These are phyloP conservation scores for Oemleria cerasiformis DNA, from an alignment of 306 rosid species.

Conservation along the genomic window DNA sequence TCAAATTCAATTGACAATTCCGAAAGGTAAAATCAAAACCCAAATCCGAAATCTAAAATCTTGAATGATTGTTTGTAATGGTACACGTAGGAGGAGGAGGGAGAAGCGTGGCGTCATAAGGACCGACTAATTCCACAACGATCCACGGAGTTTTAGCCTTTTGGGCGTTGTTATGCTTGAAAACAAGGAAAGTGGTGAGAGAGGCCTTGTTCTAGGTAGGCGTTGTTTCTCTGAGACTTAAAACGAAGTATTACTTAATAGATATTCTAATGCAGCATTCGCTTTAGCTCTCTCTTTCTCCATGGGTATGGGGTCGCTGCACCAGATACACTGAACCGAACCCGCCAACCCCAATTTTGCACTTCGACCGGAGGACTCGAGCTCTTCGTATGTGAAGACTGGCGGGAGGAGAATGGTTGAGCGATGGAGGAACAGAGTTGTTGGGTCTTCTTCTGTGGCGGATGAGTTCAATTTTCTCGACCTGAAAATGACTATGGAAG, in stretches of 20 bases:
- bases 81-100: not conserved
- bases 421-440: conserved; percentile 68
- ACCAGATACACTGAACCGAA: conserved; percentile 87
- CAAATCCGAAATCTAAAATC: not conserved
- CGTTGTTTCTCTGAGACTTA: too few species aligned
- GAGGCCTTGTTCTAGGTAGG: not conserved
- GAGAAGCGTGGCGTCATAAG: not conserved
- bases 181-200: not conserved
- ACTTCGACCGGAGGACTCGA: conserved; percentile 54
- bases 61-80: not conserved
- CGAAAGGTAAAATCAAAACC: not conserved
- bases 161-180: not conserved
- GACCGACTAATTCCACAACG: not conserved
- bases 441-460: conserved; percentile 58
- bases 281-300: not conserved
- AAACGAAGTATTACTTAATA: too few species aligned
- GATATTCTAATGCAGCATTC: too few species aligned
- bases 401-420: conserved; percentile 73
- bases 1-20: not conserved
- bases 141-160: not conserved
- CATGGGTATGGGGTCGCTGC: conserved; percentile 2
- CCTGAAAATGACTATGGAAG: conserved; percentile 34
- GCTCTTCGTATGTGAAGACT: conserved; percentile 75
- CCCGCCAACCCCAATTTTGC: conserved; percentile 96
- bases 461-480: conserved; percentile 33